Base-by-base conservation (phyloP, 352 stramenopile genomes). In the Phytopythium chamaehyphon region DNA sequence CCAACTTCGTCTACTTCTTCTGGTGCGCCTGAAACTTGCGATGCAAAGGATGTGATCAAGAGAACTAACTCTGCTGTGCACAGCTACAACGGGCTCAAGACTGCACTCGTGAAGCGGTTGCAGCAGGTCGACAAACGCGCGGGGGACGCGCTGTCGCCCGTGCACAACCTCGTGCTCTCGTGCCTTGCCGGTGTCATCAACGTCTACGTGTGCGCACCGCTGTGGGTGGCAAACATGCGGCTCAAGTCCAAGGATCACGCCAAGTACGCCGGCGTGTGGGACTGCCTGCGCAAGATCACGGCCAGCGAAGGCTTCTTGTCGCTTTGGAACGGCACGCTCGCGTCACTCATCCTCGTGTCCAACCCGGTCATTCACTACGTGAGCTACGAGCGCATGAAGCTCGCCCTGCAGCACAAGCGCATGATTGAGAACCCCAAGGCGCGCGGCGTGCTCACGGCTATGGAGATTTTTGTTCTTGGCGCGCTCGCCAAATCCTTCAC, bases 321-420 rank as follows among this genome's bases (percentile, higher is more conserved):
- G 52, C 80, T 98, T 42, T 98, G 93, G 93, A 93, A 89, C 50
- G 93, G 93, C 31, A 97, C 90, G 23, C 53, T 82, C 22, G 83
- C 90, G 23, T 98, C 90, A 37, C 59, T 98, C 18, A 75, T 98
- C 2, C 77, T 98, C 11, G 92, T 98, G 43, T 95, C 84, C 16
- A 98, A 98, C 71, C 95, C 95, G 7, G 88, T 96, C 49, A 97
- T 98, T 57, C 93, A 98, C 73, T 97, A 97, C 64, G 86, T 97
- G 53, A 85, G 86, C 40, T 98, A 98, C 74, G 95, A 98, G 61
- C 78, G 88, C 40, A 83, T 98, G 61, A 97, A 96, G 64, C 70
- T 81, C 9, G 68, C 68, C 31, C 67, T 89, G 14, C 71, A 84
- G 47, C 66, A 74, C 39, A 74, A 64, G 9, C 59, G 64, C 14